A percentile compares a stretch with the other conserved stretches of the same genome.
Conservation (phyloP, 2,329 filamentous ascomycete genomes). For the Xylariaceae sp. region DNA sequence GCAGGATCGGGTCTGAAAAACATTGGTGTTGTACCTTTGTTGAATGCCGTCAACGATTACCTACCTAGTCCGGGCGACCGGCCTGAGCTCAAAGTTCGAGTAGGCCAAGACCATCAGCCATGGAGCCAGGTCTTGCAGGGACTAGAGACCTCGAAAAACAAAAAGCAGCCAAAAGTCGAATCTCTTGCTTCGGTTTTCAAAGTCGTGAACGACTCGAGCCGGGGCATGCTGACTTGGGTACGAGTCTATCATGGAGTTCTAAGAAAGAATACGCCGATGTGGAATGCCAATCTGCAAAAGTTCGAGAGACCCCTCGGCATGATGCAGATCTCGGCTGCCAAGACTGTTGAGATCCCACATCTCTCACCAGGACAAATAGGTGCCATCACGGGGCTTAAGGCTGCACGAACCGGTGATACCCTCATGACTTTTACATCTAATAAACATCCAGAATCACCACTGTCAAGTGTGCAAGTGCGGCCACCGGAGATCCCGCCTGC, state of each 20-base stretch:
- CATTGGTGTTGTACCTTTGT: constrained; percentile 85
- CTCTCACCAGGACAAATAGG: constrained; percentile 89
- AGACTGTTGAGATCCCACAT: constrained; percentile 77
- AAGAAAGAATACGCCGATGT: constrained; percentile 68
- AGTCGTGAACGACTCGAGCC: constrained; percentile 81
- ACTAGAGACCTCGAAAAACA: constrained; percentile 29
- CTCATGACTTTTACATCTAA: constrained; percentile 66
- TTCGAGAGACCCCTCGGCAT: constrained; percentile 77
- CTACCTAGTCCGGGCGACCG: constrained; percentile 78
- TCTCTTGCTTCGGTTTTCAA: constrained; percentile 78
- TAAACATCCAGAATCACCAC: constrained; percentile 60
- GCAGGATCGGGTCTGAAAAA: constrained; percentile 91
- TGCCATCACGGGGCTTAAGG: constrained; percentile 84
- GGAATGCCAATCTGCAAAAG: constrained; percentile 80
- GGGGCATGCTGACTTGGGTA: constrained; percentile 86
- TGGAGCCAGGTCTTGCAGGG: constrained; percentile 36
- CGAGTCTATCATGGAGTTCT: constrained; percentile 85
- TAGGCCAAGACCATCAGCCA: constrained; percentile 53
- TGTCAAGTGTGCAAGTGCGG: constrained; percentile 75
- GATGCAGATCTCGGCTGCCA: constrained; percentile 83
- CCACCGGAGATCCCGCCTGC: constrained; percentile 88
- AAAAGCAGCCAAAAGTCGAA: constrained; percentile 30
- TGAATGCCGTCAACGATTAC: constrained; percentile 85
- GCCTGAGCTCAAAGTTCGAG: constrained; percentile 71
- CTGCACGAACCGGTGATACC: constrained; percentile 91